phyloP scores from a whole-genome alignment of 2,329 filamentous ascomycete genomes.

The Colletotrichum euphorbiae region DNA sequence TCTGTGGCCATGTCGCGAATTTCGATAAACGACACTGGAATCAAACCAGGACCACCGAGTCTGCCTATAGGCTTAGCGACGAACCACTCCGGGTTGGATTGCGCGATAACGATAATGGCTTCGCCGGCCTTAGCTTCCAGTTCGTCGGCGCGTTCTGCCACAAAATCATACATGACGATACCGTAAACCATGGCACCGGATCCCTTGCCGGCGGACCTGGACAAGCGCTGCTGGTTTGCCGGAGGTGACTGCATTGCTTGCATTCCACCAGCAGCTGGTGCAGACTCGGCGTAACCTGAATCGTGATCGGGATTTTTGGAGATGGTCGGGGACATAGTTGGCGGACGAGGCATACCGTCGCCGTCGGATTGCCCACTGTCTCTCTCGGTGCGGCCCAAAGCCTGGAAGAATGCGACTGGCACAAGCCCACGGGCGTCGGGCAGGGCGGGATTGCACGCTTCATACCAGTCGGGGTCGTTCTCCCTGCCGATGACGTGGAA shows the following conservation, averaged over 20 bases:
- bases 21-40: constrained; percentile 96
- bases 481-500: constrained; percentile 98
- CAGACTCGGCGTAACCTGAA: constrained; percentile 83
- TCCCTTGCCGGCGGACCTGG: constrained; percentile 58
- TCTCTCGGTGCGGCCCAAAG: constrained; percentile 89
- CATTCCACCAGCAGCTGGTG: constrained; percentile 37
- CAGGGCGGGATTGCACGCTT: constrained; percentile 93
- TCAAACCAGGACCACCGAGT: constrained; percentile 93
- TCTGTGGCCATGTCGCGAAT: constrained; percentile 94
- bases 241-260: constrained; percentile 34
- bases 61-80: constrained; percentile 98
- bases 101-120: constrained; percentile 97
- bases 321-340: constrained; percentile 51
- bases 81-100: constrained; percentile 99
- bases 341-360: constrained; percentile 57
- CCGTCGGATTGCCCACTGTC: constrained; percentile 82
- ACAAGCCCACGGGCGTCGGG: constrained; percentile 91
- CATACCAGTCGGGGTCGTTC: constrained; percentile 96
- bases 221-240: constrained; percentile 55
- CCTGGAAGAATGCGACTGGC: constrained; percentile 93
- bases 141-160: constrained; percentile 94
- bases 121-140: constrained; percentile 94
- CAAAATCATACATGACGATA: constrained; percentile 96
- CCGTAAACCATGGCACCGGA: constrained; percentile 92
- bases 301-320: constrained; percentile 82